Base-by-base conservation (phyloP, 2,329 filamentous ascomycete genomes). In the Helotiales sp. region DNA sequence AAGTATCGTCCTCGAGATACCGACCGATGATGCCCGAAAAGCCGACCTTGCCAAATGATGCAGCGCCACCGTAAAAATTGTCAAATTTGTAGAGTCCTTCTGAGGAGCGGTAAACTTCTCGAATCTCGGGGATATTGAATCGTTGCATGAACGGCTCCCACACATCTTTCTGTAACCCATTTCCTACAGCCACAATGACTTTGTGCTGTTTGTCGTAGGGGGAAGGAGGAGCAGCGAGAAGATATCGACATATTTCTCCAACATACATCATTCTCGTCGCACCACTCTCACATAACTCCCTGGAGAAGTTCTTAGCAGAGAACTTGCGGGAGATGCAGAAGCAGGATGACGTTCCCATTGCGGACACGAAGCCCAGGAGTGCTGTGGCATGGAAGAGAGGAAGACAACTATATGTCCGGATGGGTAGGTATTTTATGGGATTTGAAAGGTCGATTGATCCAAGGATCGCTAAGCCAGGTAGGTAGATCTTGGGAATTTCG, bases 311-410 rank as follows among this genome's bases (percentile, higher is more conserved):
- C 0, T 74, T 76, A 5, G 75, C 71, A 9, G 76, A 78, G 65
- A 79, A 79, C 53, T 76, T 78, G 15, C 76, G 73, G 27, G 73
- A 69, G 4, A 79, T 64, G 52, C 76, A 78, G 34, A 80, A 65
- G 0, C 76, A 77, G 5, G 72, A 72, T 5, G 68, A 67, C 9
- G 69, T 75, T 2, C 76, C 75, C 3, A 78, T 60, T 0, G 69
- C 69, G 36, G 71, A 74, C 6, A 79, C n/a, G 1, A 75, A 77
- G 0, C 72, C 74, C 52, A 79, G 77, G 57, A 77, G 73, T 5
- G 74, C 77, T 0, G 78, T 80, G 46, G 76, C 77, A 63, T 80
- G 78, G 67, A 79, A 80, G 13, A 80, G 69, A 0, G 78, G 78
- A 8, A 80, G 70, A 8, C 75, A 70, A 3, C 75, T 79, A 58